Percentiles rank a stretch among this genome's conserved stretches.
These are phyloP conservation scores for Yamadazyma oceani DNA, from an alignment of 1,139 yeast genomes.

Conservation along the genomic window DNA sequence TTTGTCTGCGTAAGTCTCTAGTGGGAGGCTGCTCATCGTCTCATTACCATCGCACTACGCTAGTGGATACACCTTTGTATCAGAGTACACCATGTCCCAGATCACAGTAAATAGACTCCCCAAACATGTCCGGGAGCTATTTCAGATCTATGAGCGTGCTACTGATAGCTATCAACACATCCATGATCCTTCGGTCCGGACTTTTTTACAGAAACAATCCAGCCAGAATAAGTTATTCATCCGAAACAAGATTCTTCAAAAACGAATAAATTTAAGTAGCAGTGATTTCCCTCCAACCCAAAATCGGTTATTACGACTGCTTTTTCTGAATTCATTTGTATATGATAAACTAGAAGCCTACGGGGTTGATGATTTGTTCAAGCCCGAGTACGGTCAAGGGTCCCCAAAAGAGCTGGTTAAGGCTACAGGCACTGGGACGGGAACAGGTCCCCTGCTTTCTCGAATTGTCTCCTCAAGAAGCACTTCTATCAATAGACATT, in stretches of 20 bases:
- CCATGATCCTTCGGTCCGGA: constrained; percentile 2
- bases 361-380: constrained; percentile 10
- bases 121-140: constrained; percentile 7
- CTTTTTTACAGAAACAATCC: constrained; percentile 2
- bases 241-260: constrained; percentile 5
- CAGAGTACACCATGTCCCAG: constrained; percentile 14
- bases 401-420: too few species aligned
- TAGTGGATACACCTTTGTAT: too few species aligned
- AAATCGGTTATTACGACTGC: constrained; percentile 6
- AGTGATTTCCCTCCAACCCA: constrained; percentile 8
- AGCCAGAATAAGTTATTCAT: constrained; percentile 3
- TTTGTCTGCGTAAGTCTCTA: too few species aligned
- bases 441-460: neutral
- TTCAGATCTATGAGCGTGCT: constrained; percentile 8
- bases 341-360: constrained; percentile 10
- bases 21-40: neutral
- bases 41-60: too few species aligned
- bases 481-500: constrained; percentile 2
- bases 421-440: too few species aligned
- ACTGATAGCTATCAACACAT: neutral
- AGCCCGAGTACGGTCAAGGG: constrained; percentile 5
- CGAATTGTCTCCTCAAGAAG: constrained; percentile 5
- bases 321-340: constrained; percentile 7
- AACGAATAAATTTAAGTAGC: constrained; percentile 1
- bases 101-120: constrained; percentile 12